phyloP scores from a whole-genome alignment of 2,329 filamentous ascomycete species.

The Phoma herbarum region DNA sequence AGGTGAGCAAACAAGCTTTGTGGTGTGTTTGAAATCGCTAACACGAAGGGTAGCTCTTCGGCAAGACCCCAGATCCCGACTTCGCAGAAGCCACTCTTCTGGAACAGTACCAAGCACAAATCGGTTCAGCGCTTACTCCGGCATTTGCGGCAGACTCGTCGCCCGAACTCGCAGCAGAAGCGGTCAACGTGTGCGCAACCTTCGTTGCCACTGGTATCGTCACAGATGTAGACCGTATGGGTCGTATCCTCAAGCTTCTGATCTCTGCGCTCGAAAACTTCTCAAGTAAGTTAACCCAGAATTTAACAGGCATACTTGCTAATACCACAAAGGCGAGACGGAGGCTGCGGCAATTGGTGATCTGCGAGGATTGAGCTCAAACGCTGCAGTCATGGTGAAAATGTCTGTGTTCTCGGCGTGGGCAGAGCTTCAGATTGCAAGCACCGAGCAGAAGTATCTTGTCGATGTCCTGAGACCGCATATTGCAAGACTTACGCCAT shows the following conservation, averaged over 20 bases:
- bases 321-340: conserved; percentile 62
- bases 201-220: conserved; percentile 98
- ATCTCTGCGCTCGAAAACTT: conserved; percentile 93
- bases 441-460: conserved; percentile 88
- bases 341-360: conserved; percentile 91
- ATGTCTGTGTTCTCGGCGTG: conserved; percentile 97
- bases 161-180: conserved; percentile 92
- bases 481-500: conserved; percentile 85
- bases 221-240: conserved; percentile 98
- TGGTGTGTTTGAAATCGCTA: background rate
- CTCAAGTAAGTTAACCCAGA: conserved; percentile 61
- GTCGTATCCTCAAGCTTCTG: conserved; percentile 91
- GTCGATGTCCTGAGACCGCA: conserved; percentile 89
- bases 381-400: conserved; percentile 98
- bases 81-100: conserved; percentile 96
- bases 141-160: conserved; percentile 97
- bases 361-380: conserved; percentile 88
- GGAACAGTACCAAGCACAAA: conserved; percentile 98
- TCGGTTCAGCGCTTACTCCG: conserved; percentile 93
- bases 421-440: conserved; percentile 96
- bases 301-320: conserved; percentile 19
- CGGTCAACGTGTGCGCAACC: conserved; percentile 96
- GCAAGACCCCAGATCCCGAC: conserved; percentile 92
- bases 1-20: conserved; percentile 53
- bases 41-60: conserved; percentile 72